Evolutionary conservation across 257 asterid genomes (phyloP).

Genomic region (Nicotiana paniculata): DNA sequence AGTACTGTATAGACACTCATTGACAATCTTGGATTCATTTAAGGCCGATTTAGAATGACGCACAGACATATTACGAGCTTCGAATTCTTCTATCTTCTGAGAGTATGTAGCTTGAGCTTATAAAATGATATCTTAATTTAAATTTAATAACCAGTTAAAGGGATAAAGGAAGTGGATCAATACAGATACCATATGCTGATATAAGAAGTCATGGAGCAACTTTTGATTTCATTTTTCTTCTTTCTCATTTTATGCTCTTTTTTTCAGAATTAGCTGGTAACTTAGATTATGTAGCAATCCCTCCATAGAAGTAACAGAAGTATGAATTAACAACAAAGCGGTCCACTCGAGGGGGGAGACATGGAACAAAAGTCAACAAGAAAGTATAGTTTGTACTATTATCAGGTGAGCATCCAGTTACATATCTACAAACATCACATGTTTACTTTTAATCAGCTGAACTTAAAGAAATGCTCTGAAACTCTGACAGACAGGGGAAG

Average conservation of each 20-base stretch:
- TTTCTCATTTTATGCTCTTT: not conserved
- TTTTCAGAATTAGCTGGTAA: not conserved
- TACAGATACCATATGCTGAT: not conserved
- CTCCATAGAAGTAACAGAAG: not conserved
- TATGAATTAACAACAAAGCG: not conserved
- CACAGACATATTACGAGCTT: not conserved
- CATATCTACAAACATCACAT: not conserved
- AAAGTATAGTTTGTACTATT: not conserved
- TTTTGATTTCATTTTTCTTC: not conserved
- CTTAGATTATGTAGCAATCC: not conserved
- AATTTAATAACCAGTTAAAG: not conserved
- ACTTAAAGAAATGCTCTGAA: not conserved
- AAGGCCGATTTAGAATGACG: not conserved
- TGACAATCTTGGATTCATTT: not conserved
- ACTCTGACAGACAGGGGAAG: not conserved
- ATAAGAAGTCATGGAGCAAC: conserved; percentile 1
- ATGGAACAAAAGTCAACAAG: not conserved
- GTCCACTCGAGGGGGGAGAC: not conserved
- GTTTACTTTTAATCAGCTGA: not conserved
- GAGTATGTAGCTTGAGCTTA: not conserved
- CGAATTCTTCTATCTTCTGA: not conserved
- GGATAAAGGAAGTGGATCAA: not conserved
- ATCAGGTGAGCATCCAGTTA: not conserved
- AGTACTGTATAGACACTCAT: not conserved
- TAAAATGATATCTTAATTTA: not conserved